Percentiles rank a stretch among this genome's conserved stretches.
Evolutionary conservation across 306 rosid species (phyloP).

Genomic region (Vigna radiata): DNA sequence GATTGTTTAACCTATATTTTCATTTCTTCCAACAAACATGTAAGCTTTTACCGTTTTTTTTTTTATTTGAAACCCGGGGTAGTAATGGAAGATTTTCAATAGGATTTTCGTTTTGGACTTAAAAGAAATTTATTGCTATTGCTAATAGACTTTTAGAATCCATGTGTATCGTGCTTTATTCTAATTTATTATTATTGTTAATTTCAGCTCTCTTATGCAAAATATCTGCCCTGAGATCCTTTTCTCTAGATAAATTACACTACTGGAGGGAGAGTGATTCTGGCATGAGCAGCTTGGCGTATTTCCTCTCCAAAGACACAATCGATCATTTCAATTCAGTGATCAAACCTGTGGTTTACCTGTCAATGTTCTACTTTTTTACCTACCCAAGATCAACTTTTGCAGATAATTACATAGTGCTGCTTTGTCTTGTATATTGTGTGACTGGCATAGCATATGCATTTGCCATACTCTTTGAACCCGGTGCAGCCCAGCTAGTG

Average conservation of each 20-base stretch:
- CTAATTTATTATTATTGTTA: conserved; percentile 37
- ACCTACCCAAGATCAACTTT: conserved; percentile 81
- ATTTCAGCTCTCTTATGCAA: conserved; percentile 83
- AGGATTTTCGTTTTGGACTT: conserved; percentile 21
- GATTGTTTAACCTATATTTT: no score
- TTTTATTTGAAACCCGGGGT: no score
- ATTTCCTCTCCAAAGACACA: conserved; percentile 81
- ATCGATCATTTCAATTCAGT: conserved; percentile 75
- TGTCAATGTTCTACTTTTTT: conserved; percentile 82
- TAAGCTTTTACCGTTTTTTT: no score
- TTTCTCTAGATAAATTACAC: conserved; percentile 74
- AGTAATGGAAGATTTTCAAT: no score
- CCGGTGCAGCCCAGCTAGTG: conserved; percentile 88
- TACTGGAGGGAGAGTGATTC: conserved; percentile 83
- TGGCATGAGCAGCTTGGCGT: conserved; percentile 90
- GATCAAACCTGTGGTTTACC: conserved; percentile 77
- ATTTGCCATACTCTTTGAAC: conserved; percentile 69
- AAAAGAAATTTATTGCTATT: conserved; percentile 8
- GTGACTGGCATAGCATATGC: conserved; percentile 85
- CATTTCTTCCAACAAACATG: no score
- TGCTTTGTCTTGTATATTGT: conserved; percentile 80
- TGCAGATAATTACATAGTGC: conserved; percentile 68
- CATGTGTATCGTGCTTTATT: conserved; percentile 11
- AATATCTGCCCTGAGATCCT: conserved; percentile 81
- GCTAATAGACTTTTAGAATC: conserved; percentile 6